Conservation (phyloP, 1,284 basidiomycete genomes). For the Polyporus tsugae region DNA sequence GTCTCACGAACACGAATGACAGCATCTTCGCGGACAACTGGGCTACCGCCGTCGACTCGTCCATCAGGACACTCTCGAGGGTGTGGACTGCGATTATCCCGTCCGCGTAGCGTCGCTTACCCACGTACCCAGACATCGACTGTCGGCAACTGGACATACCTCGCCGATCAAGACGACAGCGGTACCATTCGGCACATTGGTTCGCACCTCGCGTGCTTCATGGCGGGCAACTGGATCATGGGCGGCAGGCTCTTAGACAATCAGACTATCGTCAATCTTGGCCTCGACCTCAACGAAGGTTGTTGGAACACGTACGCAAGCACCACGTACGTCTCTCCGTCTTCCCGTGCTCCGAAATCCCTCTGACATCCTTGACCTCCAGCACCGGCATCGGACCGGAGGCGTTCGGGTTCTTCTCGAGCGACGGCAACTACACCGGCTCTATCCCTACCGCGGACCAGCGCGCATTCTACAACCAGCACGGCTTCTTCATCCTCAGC, state of each 20-base stretch:
- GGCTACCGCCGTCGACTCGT: conserved; percentile 74
- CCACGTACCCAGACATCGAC: conserved; percentile 58
- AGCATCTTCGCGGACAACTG: conserved; percentile 68
- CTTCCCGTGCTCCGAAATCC: not conserved
- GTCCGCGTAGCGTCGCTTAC: conserved; percentile 17
- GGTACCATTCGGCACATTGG: conserved; percentile 63
- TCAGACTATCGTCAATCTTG: conserved; percentile 69
- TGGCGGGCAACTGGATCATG: conserved; percentile 79
- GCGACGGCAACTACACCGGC: conserved; percentile 64
- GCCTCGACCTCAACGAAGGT: conserved; percentile 65
- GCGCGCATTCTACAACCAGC: conserved; percentile 59
- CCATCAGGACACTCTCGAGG: conserved; percentile 61
- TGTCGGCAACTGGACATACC: conserved; percentile 65
- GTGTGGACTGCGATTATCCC: conserved; percentile 43
- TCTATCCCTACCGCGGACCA: conserved; percentile 46
- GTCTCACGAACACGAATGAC: conserved; percentile 69
- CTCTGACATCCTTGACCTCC: not conserved
- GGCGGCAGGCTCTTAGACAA: conserved; percentile 74
- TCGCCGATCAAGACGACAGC: conserved; percentile 58
- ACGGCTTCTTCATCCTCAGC: conserved; percentile 70
- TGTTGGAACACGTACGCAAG: conserved; percentile 83
- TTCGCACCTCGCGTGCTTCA: conserved; percentile 76
- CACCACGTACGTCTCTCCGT: conserved; percentile 57
- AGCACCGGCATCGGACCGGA: conserved; percentile 82
- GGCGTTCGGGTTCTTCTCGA: conserved; percentile 63